Evolutionary conservation across 768 basidiomycete genomes (phyloP).

Genomic region (Leccinum uliginosum): DNA sequence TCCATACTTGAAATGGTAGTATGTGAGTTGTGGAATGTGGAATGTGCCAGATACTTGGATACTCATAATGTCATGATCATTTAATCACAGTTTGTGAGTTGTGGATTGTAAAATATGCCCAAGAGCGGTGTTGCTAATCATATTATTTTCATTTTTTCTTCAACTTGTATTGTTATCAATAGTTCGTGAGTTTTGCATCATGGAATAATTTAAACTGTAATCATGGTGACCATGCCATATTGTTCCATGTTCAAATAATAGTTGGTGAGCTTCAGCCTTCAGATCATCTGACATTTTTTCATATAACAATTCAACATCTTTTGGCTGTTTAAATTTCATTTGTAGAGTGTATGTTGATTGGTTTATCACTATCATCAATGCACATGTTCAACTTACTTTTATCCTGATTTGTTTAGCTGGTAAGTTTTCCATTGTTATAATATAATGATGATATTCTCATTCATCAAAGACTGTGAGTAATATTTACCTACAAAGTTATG

Average conservation of each 20-base stretch:
- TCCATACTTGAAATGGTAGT: too few species aligned
- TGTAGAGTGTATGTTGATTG: too few species aligned
- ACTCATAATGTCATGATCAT: too few species aligned
- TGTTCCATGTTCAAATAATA: too few species aligned
- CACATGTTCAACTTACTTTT: not conserved
- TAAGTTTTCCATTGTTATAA: not conserved
- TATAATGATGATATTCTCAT: not conserved
- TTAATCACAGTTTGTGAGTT: not conserved
- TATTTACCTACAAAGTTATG: not conserved
- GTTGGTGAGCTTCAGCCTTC: too few species aligned
- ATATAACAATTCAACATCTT: too few species aligned
- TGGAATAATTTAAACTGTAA: not conserved
- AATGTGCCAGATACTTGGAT: too few species aligned
- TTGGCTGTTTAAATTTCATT: too few species aligned
- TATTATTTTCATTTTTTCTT: not conserved
- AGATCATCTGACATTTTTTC: too few species aligned
- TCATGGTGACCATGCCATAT: not conserved
- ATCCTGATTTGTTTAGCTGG: not conserved
- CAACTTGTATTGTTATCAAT: not conserved
- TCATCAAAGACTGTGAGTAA: not conserved
- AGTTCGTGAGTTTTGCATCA: not conserved
- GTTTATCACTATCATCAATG: too few species aligned
- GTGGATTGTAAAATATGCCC: not conserved
- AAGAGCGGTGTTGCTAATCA: not conserved
- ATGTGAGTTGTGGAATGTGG: too few species aligned